A percentile compares a stretch with the other conserved stretches of the same genome.
These are phyloP conservation scores for Colletotrichum eremochloae DNA, from an alignment of 2,329 filamentous ascomycete species.

Conservation along the genomic window DNA sequence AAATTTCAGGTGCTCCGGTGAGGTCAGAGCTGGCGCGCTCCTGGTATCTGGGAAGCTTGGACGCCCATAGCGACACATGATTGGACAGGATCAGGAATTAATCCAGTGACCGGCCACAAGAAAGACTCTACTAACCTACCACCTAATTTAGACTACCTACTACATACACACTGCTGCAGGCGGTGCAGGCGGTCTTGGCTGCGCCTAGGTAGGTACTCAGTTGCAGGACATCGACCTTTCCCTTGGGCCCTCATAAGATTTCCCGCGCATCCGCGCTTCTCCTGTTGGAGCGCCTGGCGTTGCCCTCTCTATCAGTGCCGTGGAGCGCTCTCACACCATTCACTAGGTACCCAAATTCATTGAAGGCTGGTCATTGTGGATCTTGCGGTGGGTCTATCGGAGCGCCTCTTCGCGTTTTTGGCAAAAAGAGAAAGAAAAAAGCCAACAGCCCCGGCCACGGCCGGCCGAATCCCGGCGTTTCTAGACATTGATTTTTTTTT, in stretches of 20 bases:
- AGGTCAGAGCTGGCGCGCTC: conserved; percentile 41
- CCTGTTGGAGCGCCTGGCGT: conserved; percentile 39
- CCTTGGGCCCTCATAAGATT: background rate
- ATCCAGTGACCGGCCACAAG: conserved; percentile 14
- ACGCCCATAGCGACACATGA: background rate
- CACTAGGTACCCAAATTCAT: background rate
- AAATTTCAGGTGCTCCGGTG: conserved; percentile 42
- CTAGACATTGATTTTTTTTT: conserved; percentile 8
- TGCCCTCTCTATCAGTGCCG: conserved; percentile 27
- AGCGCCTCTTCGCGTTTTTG: background rate
- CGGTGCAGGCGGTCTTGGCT: conserved; percentile 25
- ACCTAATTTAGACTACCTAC: background rate
- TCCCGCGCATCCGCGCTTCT: conserved; percentile 22
- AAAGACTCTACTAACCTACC: background rate
- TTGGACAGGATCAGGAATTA: conserved; percentile 16
- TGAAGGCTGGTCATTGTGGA: background rate
- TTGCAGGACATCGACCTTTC: conserved; percentile 7
- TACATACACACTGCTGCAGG: background rate
- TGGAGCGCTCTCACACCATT: background rate
- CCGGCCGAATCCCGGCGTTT: conserved; percentile 37
- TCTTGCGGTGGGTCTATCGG: conserved; percentile 24
- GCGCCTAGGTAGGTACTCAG: background rate
- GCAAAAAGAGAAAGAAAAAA: background rate
- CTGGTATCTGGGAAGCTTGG: conserved; percentile 24
- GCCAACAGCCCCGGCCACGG: conserved; percentile 14